Percentiles rank a stretch among this genome's conserved stretches.
These are phyloP conservation scores for Picea abies DNA, from an alignment of 83 land plant genomes.

Conservation along the genomic window DNA sequence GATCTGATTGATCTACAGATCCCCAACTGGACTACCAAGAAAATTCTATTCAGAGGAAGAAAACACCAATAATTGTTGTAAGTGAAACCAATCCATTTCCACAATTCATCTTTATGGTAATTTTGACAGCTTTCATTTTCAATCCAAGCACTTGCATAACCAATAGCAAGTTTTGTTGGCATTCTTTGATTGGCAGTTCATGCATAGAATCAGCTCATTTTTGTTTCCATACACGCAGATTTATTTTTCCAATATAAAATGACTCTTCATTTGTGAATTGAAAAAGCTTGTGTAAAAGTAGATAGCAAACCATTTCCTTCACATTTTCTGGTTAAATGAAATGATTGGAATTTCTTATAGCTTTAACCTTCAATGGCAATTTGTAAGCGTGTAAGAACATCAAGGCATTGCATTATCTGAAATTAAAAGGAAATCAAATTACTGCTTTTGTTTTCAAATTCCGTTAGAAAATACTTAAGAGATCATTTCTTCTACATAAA, in stretches of 20 bases:
- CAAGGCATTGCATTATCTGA: too few species aligned
- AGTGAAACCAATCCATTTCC: conserved; percentile 15
- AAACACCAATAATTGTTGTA: conserved; percentile 74
- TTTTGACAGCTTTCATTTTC: background rate
- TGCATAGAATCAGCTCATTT: background rate
- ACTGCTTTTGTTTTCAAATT: too few species aligned
- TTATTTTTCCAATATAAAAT: background rate
- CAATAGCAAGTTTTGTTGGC: background rate
- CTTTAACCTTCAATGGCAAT: background rate
- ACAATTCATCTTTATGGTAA: background rate
- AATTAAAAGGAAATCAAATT: too few species aligned
- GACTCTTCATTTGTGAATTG: background rate
- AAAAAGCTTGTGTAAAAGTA: background rate
- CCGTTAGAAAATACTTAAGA: too few species aligned
- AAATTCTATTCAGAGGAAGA: conserved; percentile 14
- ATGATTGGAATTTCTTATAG: background rate
- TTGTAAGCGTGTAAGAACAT: too few species aligned
- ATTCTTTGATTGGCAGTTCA: background rate
- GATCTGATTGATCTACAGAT: conserved; percentile 4
- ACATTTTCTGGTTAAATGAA: background rate
- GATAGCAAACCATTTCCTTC: background rate
- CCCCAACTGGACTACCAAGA: background rate
- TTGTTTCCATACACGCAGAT: background rate
- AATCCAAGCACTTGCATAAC: background rate
- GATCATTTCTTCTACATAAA: too few species aligned